Evolutionary conservation across 2,329 filamentous ascomycete genomes (phyloP).

Genomic region (Ampelomyces quisqualis): DNA sequence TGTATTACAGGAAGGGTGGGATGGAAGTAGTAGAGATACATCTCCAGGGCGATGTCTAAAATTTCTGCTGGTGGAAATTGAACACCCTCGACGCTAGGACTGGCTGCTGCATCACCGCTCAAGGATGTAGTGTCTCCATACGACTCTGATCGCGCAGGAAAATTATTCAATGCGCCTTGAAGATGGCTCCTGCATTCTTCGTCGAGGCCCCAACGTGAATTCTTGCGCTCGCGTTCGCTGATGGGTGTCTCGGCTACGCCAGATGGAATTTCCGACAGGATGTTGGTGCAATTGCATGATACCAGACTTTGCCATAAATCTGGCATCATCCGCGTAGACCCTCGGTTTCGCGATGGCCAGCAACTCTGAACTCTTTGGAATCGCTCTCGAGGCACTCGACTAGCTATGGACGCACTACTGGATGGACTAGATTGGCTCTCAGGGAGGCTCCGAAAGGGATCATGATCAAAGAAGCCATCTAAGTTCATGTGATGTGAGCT

Average conservation of each 20-base stretch:
- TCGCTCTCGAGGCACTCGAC: conserved; percentile 41
- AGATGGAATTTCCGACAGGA: conserved; percentile 36
- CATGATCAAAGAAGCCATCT: conserved; percentile 35
- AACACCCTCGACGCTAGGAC: conserved; percentile 32
- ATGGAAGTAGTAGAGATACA: conserved; percentile 57
- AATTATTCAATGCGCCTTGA: conserved; percentile 32
- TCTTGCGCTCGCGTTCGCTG: conserved; percentile 33
- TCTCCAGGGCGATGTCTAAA: conserved; percentile 55
- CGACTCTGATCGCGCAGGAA: conserved; percentile 28
- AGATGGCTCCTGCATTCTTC: conserved; percentile 46
- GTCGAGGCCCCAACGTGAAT: conserved; percentile 42
- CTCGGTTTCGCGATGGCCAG: conserved; percentile 40
- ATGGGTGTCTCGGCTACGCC: conserved; percentile 27
- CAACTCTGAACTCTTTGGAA: conserved; percentile 44
- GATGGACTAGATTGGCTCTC: conserved; percentile 38
- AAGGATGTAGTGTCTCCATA: conserved; percentile 37
- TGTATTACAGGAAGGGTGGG: conserved; percentile 56
- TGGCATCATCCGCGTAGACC: conserved; percentile 36
- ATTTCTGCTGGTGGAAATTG: conserved; percentile 54
- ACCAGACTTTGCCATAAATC: conserved; percentile 40
- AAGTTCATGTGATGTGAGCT: conserved; percentile 34
- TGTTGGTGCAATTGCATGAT: conserved; percentile 34
- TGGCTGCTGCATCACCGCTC: conserved; percentile 31
- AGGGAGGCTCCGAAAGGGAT: conserved; percentile 21
- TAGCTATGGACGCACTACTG: conserved; percentile 41